Conservation (phyloP, 768 basidiomycete species). For the Fomitopsis pulvina region DNA sequence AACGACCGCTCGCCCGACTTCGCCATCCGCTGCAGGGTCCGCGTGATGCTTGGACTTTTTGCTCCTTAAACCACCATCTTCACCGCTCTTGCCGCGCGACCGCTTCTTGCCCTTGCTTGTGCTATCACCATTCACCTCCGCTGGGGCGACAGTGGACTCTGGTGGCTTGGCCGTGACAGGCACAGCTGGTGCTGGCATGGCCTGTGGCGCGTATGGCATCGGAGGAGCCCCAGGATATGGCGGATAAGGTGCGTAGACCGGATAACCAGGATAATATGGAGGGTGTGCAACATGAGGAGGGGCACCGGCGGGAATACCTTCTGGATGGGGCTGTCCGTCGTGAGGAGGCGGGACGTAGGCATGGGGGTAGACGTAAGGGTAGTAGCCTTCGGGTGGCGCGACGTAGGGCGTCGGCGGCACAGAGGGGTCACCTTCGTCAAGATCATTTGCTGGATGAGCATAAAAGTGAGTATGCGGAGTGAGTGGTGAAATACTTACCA, state of each 20-base stretch:
- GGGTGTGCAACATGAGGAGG: conserved; percentile 22
- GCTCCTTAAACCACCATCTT: conserved; percentile 22
- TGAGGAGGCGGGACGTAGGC: conserved; percentile 33
- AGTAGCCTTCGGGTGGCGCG: conserved; percentile 35
- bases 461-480: background rate
- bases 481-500: conserved; percentile 1
- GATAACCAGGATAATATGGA: conserved; percentile 31
- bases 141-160: conserved; percentile 9
- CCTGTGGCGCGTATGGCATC: conserved; percentile 15
- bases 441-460: conserved; percentile 2
- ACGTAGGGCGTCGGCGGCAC: conserved; percentile 18
- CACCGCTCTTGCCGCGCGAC: conserved; percentile 20
- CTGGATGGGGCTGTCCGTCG: conserved; percentile 28
- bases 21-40: conserved; percentile 5
- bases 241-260: conserved; percentile 33
- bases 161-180: conserved; percentile 20
- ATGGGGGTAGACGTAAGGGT: conserved; percentile 37
- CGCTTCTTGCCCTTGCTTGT: conserved; percentile 26
- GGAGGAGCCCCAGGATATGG: conserved; percentile 18
- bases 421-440: conserved; percentile 2
- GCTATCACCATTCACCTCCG: conserved; percentile 14
- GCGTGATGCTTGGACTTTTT: conserved; percentile 27
- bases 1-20: conserved; percentile 4
- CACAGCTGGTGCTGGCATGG: conserved; percentile 14
- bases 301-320: conserved; percentile 25